Evolutionary conservation across 2,329 filamentous ascomycete genomes (phyloP), one percentile per base, ranked within the genome.

Genomic region (Pezicula rhizophila): DNA sequence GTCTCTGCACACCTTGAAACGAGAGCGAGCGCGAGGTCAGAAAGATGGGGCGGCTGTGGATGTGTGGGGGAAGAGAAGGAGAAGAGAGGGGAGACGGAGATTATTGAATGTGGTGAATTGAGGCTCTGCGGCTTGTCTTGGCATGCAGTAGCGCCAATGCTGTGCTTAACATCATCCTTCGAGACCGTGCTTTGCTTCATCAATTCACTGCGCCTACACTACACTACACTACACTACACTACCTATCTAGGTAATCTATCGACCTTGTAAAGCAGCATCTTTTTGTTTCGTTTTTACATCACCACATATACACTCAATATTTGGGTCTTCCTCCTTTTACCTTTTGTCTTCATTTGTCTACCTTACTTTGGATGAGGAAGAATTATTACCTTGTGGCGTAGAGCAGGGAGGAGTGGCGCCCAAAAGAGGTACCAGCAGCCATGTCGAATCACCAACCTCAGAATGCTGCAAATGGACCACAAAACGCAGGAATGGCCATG

Each of bases 401-500:
- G 47, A 46, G 26, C 20, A 42, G 43, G 15, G 41, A 40, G 37
- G 42, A 39, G 26, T 39, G 33, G 39, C 26, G 50, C 35, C 17
- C 33, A 17, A 42, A 42, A 17, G 23, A 31, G 25, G 40, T 34
- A 25, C 17, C 25, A 37, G 46, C 31, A 26, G 54, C 47, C 48
- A 66, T 66, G 64, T 65, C 64, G 40, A 56, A 53, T 42, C 73
- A 68, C 69, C 68, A 48, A 51, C 70, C 72, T 37, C 68, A 71
- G 55, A 70, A 70, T 61, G 67, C 68, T 49, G 74, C 70, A 57
- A 73, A 72, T 61, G 73, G 73, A 28, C 62, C 64, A 18, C 69
- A 73, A 48, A 71, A 57, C 54, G 58, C 64, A 57, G 65, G 65
- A 52, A 69, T 73, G 61, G 58, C 64, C 26, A 70, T 71, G 59